Evolutionary conservation across 2,329 filamentous ascomycete genomes (phyloP).

Genomic region (Exutisphaerella laricina): DNA sequence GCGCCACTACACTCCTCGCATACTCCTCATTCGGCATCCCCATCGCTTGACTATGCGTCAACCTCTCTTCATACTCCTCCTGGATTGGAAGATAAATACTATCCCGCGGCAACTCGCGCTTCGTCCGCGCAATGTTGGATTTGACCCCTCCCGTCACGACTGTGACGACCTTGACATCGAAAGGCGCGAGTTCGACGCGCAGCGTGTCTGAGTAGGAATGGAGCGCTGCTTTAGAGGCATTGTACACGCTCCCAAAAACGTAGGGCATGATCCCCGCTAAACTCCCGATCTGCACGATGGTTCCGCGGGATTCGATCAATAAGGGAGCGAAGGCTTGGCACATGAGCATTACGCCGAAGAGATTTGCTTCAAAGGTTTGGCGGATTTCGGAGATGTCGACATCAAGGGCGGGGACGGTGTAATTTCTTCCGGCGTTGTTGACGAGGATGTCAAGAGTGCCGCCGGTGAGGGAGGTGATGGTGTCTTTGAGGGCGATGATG

Average conservation of each 20-base stretch:
- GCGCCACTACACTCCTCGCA: slow-evolving; percentile 50
- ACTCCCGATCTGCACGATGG: slow-evolving; percentile 43
- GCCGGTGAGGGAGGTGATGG: slow-evolving; percentile 44
- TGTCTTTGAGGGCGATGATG: slow-evolving; percentile 43
- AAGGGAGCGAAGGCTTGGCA: slow-evolving; percentile 53
- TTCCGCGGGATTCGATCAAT: slow-evolving; percentile 42
- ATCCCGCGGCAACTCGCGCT: slow-evolving; percentile 43
- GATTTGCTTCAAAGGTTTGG: slow-evolving; percentile 49
- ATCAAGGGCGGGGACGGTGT: slow-evolving; percentile 47
- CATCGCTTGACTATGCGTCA: slow-evolving; percentile 50
- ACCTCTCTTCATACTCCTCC: slow-evolving; percentile 46
- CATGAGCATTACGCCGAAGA: slow-evolving; percentile 54
- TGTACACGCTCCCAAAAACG: slow-evolving; percentile 46
- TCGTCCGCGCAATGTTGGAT: slow-evolving; percentile 51
- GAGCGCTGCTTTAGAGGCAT: slow-evolving; percentile 55
- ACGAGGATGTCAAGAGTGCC: slow-evolving; percentile 52
- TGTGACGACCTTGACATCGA: slow-evolving; percentile 44
- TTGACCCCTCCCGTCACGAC: slow-evolving; percentile 56
- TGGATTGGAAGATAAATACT: slow-evolving; percentile 51
- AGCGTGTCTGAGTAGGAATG: slow-evolving; percentile 55
- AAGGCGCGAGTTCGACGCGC: slow-evolving; percentile 52
- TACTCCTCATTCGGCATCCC: slow-evolving; percentile 50
- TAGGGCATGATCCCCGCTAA: slow-evolving; percentile 41
- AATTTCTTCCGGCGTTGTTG: slow-evolving; percentile 55
- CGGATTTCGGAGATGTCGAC: slow-evolving; percentile 46